Evolutionary conservation across 768 basidiomycete genomes (phyloP).

Genomic region (Galerina marginata): DNA sequence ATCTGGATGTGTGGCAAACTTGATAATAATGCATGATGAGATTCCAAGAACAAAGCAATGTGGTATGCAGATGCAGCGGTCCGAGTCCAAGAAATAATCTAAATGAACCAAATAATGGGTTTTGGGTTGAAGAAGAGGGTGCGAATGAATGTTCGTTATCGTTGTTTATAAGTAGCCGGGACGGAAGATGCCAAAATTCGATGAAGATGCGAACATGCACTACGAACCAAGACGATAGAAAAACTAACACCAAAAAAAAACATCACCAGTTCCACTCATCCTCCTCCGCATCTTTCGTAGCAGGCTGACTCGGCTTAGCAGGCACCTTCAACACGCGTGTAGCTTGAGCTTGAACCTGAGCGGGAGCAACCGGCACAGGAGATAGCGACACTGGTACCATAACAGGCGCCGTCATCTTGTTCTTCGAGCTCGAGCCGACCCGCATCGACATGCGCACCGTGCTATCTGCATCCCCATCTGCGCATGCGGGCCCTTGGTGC

Average conservation of each 20-base stretch:
- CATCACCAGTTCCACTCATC: constrained; percentile 69
- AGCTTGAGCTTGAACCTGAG: neutral
- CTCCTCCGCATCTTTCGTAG: constrained; percentile 39
- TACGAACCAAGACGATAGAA: neutral
- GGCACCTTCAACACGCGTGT: constrained; percentile 8
- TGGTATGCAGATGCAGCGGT: too few species aligned
- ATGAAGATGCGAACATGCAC: too few species aligned
- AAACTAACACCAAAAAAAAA: neutral
- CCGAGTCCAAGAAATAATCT: too few species aligned
- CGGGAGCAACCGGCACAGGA: too few species aligned
- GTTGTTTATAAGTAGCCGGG: too few species aligned
- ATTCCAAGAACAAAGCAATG: too few species aligned
- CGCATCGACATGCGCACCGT: constrained; percentile 24
- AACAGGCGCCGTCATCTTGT: constrained; percentile 16
- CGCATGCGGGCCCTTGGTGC: neutral
- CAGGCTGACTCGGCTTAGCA: neutral
- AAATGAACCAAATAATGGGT: too few species aligned
- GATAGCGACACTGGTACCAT: constrained; percentile 26
- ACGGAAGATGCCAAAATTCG: too few species aligned
- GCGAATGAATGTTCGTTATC: too few species aligned
- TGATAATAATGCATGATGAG: too few species aligned
- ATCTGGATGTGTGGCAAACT: too few species aligned
- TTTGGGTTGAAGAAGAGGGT: too few species aligned
- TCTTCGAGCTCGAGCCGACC: neutral
- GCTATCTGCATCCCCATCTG: constrained; percentile 27